phyloP scores from a whole-genome alignment of 163 green algal species.

The Scenedesmus sp. region DNA sequence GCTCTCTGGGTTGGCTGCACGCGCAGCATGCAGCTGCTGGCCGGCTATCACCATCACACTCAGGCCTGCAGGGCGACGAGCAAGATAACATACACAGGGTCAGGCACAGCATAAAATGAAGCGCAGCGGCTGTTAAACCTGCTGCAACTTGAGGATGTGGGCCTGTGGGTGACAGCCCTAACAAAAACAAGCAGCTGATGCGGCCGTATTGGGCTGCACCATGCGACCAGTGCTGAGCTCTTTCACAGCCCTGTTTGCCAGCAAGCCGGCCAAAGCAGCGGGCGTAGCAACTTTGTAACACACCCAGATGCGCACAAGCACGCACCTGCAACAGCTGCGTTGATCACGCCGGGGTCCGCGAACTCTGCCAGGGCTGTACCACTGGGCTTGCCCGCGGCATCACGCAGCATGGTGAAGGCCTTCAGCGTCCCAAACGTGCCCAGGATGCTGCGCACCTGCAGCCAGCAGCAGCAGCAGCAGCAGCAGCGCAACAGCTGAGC shows the following conservation, averaged over 20 bases:
- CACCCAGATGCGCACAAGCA: background rate
- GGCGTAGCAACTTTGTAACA: no score
- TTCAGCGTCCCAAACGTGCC: constrained; percentile 63
- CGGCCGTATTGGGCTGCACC: no score
- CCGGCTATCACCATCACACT: constrained; percentile 52
- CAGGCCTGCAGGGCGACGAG: constrained; percentile 1
- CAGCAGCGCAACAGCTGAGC: background rate
- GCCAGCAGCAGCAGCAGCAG: background rate
- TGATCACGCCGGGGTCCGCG: constrained; percentile 57
- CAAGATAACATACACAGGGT: background rate
- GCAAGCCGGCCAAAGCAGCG: no score
- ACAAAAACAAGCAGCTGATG: no score
- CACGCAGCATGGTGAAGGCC: constrained; percentile 64
- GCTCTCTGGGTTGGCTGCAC: constrained; percentile 32
- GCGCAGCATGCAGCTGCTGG: constrained; percentile 56
- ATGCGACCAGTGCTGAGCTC: no score
- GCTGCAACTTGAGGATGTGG: no score
- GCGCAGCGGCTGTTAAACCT: no score
- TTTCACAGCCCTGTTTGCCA: no score
- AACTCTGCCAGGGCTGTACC: constrained; percentile 67
- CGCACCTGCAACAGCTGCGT: constrained; percentile 58
- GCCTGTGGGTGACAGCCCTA: no score
- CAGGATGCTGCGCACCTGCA: constrained; percentile 54
- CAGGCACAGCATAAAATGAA: background rate
- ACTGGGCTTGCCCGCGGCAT: constrained; percentile 58